A percentile compares a stretch with the other conserved stretches of the same genome.
Evolutionary conservation across 176 grass and related monocot genomes (phyloP).

Genomic region (Rhynchospora tenuis): DNA sequence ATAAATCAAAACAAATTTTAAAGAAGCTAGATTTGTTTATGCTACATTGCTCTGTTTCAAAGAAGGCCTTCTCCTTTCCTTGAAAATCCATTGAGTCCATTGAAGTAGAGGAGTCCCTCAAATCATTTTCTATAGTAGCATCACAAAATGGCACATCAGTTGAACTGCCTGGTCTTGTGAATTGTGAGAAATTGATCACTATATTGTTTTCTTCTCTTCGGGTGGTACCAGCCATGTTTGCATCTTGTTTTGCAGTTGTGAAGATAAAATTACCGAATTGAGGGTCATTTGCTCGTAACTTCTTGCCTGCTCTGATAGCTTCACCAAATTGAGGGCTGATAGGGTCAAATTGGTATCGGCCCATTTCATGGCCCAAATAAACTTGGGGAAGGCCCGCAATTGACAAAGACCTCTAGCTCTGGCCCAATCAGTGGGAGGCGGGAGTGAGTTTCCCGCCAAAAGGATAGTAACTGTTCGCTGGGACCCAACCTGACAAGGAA

Average conservation of each 20-base stretch:
- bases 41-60: background rate
- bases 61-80: constrained; percentile 10
- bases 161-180: background rate
- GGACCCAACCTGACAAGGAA: too few relatives aligned
- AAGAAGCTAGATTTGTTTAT: constrained; percentile 1
- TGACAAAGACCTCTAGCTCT: too few relatives aligned
- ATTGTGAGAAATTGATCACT: background rate
- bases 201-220: background rate
- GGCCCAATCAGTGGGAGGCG: too few relatives aligned
- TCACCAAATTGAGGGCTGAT: too few relatives aligned
- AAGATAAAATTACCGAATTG: constrained; percentile 1
- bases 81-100: constrained; percentile 10
- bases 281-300: background rate
- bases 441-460: too few relatives aligned
- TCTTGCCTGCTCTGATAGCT: constrained; percentile 1
- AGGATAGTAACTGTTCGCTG: too few relatives aligned
- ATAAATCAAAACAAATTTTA: background rate
- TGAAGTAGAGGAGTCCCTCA: constrained; percentile 14
- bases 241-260: background rate
- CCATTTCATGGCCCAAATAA: too few relatives aligned
- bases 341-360: too few relatives aligned
- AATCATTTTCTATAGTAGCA: background rate
- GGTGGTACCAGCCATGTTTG: background rate
- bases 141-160: background rate
- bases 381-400: too few relatives aligned